Evolutionary conservation across 768 basidiomycete genomes (phyloP), one percentile per base, ranked within the genome.

Genomic region (Ramaria sp.): DNA sequence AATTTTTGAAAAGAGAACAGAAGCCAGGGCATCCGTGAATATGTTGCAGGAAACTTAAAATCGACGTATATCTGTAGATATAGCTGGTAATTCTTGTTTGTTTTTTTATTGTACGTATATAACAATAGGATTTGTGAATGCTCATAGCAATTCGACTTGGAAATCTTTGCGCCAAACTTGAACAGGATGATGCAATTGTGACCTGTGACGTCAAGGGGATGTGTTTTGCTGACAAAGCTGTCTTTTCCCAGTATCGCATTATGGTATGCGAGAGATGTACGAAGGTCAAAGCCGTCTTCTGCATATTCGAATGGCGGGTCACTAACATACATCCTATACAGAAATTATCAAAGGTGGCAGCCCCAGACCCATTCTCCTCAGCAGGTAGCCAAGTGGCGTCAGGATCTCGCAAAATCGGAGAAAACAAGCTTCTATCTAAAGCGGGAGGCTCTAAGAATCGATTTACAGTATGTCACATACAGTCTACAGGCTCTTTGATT

Each of bases 221-320:
- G n/a, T n/a, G n/a, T n/a, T n/a, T n/a, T n/a, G 32, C 32, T 34
- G 32, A 34, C 32, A 34, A 34, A 34, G 32, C 13, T 9, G 1
- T 8, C 3, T 34, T 13, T 13, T 34, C 13, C 13, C 13, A 32
- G 10, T 32, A 8, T 48, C 49, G n/a, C 45, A 48, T 55, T 69
- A 91, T 91, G 88, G 88, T 91, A 59, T 91, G 88, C 73, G 82
- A 78, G 69, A 91, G 88, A 75, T 91, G 88, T 68, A 86, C 88
- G 71, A 73, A 77, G 68, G 88, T 79, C 56, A 39, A 75, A 66
- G 8, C 52, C 44, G 22, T 52, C 60, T 53, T 52, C 43, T 7
- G 3, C 24, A 7, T 7, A 25, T 1, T 34, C 18, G 8, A 15
- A 58, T 57, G 59, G 56, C 39, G 25, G 43, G 62, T 25, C 16